phyloP scores from a whole-genome alignment of 2,329 filamentous ascomycete genomes.

The Colletotrichum gigasporum region DNA sequence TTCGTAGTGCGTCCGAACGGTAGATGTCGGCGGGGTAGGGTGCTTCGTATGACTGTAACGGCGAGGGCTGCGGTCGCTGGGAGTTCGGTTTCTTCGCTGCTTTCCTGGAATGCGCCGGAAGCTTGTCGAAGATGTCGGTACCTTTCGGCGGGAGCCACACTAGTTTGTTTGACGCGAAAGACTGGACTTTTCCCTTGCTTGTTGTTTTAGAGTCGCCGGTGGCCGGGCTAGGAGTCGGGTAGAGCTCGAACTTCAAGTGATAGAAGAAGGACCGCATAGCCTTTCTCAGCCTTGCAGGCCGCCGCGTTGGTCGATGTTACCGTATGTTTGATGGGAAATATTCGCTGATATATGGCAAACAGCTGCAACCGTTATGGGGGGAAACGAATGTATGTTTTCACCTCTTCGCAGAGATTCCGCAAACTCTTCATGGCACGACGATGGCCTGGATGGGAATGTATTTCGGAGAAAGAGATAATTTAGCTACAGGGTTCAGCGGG shows the following conservation, averaged over 20 bases:
- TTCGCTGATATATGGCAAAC: background rate
- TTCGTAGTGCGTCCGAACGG: background rate
- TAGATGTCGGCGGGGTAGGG: slow-evolving; percentile 15
- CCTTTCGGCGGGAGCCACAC: slow-evolving; percentile 61
- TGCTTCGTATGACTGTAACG: slow-evolving; percentile 29
- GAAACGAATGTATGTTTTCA: background rate
- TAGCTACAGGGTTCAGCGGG: background rate
- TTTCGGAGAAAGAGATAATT: slow-evolving; percentile 4
- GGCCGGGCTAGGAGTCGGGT: slow-evolving; percentile 55
- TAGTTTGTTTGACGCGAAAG: slow-evolving; percentile 30
- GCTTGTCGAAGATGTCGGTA: slow-evolving; percentile 63
- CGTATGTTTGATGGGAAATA: background rate
- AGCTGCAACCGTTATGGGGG: slow-evolving; percentile 31
- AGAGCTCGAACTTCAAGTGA: slow-evolving; percentile 74
- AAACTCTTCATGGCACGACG: slow-evolving; percentile 9
- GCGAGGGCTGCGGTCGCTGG: slow-evolving; percentile 22
- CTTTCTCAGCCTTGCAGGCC: slow-evolving; percentile 30
- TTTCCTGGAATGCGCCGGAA: slow-evolving; percentile 59
- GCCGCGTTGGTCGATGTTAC: background rate
- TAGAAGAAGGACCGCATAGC: slow-evolving; percentile 72
- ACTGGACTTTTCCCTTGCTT: slow-evolving; percentile 8
- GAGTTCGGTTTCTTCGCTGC: slow-evolving; percentile 24
- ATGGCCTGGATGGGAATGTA: background rate
- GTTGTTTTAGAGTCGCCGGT: slow-evolving; percentile 1
- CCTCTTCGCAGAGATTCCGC: background rate